Evolutionary conservation across 2,329 filamentous ascomycete species (phyloP), one percentile per base, ranked within the genome.

Genomic region (Aphanoascus verrucosus): DNA sequence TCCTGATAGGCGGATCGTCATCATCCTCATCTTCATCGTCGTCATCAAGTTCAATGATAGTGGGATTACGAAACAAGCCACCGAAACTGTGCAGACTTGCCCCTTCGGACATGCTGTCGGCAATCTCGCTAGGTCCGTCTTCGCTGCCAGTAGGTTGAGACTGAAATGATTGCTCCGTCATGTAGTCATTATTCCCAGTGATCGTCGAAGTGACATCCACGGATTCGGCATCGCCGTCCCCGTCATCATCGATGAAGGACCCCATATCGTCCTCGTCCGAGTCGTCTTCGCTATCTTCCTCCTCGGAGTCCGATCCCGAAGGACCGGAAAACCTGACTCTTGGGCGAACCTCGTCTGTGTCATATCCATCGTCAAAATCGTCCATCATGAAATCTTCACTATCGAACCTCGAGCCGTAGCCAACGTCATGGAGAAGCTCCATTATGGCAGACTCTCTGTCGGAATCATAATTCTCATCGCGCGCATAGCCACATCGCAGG

Each of bases 401-500:
- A 15, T 38, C 32, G 31, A 42, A 43, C 8, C 23, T n/a, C 2
- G 28, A n/a, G n/a, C 9, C 41, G 17, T 45, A 49, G 15, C 4
- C 37, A 28, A 32, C 3, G 11, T 49, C 34, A 11, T 19, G 15
- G 31, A 49, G n/a, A 15, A 45, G 6, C 28, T 49, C 45, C 7
- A 49, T 6, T 1, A 44, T 37, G n/a, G 37, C 45, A 9, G 34
- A 40, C 38, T 54, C 52, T 2, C 35, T 34, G 5, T 57, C 50
- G 7, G 49, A 56, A 15, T 60, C 75, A 61, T 63, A 62, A 43
- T 63, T 63, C 14, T 74, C 72, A 45, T 76, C 74, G 4, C 15
- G 15, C 19, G 74, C 69, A 50, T 77, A 78, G 48, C 77, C 74
- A 54, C 83, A 86, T 17, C 73, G 69, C 19, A 63, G 57, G 60